Evolutionary conservation across 208 protist species (phyloP).

Genomic region (Porcisia deanei): DNA sequence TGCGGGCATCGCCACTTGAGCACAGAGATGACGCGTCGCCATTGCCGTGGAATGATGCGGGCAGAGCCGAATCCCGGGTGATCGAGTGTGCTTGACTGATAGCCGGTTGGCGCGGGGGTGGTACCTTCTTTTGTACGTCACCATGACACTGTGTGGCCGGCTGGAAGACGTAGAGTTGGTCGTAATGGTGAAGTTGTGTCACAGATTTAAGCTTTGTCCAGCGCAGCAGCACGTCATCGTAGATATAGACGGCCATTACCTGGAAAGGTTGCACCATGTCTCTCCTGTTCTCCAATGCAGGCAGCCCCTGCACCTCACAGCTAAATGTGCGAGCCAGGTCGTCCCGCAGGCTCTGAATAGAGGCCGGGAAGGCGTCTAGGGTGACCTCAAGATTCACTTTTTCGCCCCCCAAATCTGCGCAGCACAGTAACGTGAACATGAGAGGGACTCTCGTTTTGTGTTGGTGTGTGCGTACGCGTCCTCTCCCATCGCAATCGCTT

Average conservation of each 20-base stretch:
- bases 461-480: not conserved
- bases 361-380: slow-evolving; percentile 38
- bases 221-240: slow-evolving; percentile 61
- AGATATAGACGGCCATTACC: slow-evolving; percentile 54
- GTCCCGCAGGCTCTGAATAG: slow-evolving; percentile 40
- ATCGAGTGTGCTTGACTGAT: slow-evolving; percentile 20
- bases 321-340: slow-evolving; percentile 43
- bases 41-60: not conserved
- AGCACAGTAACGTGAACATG: slow-evolving; percentile 81
- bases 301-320: slow-evolving; percentile 29
- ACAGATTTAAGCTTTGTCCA: slow-evolving; percentile 59
- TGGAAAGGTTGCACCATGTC: slow-evolving; percentile 24
- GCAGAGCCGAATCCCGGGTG: not conserved
- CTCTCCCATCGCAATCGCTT: not conserved
- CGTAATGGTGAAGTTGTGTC: slow-evolving; percentile 79
- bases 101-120: slow-evolving; percentile 56
- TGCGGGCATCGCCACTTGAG: no score
- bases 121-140: slow-evolving; percentile 73
- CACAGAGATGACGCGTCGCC: not conserved
- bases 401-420: slow-evolving; percentile 72
- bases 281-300: not conserved
- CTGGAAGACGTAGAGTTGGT: slow-evolving; percentile 88
- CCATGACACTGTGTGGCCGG: slow-evolving; percentile 57
- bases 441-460: not conserved
- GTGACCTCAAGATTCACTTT: slow-evolving; percentile 84